phyloP scores from a whole-genome alignment of 2,329 filamentous ascomycete genomes.

The Parascedosporium putredinis region DNA sequence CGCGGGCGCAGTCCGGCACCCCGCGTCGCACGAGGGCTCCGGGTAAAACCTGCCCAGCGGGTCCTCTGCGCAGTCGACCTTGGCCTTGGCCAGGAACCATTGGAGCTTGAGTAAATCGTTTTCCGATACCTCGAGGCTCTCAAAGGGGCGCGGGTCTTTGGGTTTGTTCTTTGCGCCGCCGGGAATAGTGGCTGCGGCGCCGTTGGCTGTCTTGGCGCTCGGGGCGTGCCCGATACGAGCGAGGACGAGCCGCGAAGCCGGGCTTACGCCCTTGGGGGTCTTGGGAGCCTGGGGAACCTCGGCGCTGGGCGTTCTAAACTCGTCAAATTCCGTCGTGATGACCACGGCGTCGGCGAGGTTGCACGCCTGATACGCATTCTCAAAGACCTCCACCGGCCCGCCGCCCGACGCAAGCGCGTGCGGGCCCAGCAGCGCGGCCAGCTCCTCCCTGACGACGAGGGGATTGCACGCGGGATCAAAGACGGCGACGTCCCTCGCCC shows the following conservation, averaged over 20 bases:
- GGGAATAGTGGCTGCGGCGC: too few relatives aligned
- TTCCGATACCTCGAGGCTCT: conserved; percentile 24
- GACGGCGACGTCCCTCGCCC: conserved; percentile 52
- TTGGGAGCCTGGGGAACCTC: too few relatives aligned
- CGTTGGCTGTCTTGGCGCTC: background rate
- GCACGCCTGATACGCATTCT: conserved; percentile 39
- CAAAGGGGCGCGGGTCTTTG: conserved; percentile 38
- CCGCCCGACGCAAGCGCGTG: conserved; percentile 23
- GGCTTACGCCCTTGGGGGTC: too few relatives aligned
- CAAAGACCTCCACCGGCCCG: conserved; percentile 35
- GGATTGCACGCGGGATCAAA: conserved; percentile 56
- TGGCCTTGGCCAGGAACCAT: conserved; percentile 30
- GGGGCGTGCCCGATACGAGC: background rate
- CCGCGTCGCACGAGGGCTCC: conserved; percentile 32
- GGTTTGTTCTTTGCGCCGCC: too few relatives aligned
- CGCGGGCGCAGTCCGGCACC: conserved; percentile 36
- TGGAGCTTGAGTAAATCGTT: conserved; percentile 37
- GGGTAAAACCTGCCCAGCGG: conserved; percentile 34
- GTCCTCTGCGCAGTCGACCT: conserved; percentile 23
- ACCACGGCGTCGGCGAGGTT: conserved; percentile 37
- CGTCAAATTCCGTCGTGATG: conserved; percentile 46
- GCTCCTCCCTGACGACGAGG: conserved; percentile 38
- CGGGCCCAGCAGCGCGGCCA: conserved; percentile 31
- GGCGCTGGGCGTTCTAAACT: conserved; percentile 36
- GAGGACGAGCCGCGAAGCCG: background rate